phyloP scores from a whole-genome alignment of 2,329 filamentous ascomycete species.

The Fusarium anguioides region DNA sequence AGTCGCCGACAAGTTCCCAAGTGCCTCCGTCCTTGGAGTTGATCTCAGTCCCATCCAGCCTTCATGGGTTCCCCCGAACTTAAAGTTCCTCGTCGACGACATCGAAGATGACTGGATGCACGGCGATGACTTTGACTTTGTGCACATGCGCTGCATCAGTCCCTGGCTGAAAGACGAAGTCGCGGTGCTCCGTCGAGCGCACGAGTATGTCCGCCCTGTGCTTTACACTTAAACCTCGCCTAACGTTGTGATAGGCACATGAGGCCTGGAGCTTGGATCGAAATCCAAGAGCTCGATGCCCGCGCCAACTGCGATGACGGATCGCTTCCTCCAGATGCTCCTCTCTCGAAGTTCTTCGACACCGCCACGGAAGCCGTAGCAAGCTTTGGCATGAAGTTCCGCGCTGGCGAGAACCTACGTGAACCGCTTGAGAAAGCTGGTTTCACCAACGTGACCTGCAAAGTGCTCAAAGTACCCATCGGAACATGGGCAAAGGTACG shows the following conservation, averaged over 20 bases:
- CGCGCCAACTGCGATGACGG: slow-evolving; percentile 53
- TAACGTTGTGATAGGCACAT: slow-evolving; percentile 16
- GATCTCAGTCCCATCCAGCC: slow-evolving; percentile 45
- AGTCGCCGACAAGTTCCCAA: slow-evolving; percentile 44
- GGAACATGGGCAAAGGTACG: slow-evolving; percentile 38
- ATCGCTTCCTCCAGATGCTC: slow-evolving; percentile 50
- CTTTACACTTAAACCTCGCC: fast-evolving
- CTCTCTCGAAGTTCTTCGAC: slow-evolving; percentile 45
- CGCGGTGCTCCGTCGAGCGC: slow-evolving; percentile 29
- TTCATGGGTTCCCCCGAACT: slow-evolving; percentile 54
- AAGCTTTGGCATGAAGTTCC: slow-evolving; percentile 51
- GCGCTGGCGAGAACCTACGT: slow-evolving; percentile 28
- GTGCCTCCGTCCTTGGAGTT: slow-evolving; percentile 38
- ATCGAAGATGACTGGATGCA: slow-evolving; percentile 61
- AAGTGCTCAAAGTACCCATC: slow-evolving; percentile 36
- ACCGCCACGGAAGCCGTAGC: slow-evolving; percentile 31
- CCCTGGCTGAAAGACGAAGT: slow-evolving; percentile 37
- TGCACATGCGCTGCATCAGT: slow-evolving; percentile 42
- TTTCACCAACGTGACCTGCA: slow-evolving; percentile 35
- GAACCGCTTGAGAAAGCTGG: slow-evolving; percentile 29
- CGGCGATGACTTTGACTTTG: slow-evolving; percentile 35
- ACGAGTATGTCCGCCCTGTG: slow-evolving; percentile 9
- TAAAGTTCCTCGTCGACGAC: slow-evolving; percentile 53
- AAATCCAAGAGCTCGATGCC: slow-evolving; percentile 52
- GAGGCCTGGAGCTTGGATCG: slow-evolving; percentile 38